Evolutionary conservation across 305 asterid genomes (phyloP), one percentile per base, ranked within the genome.

Genomic region (Fraxinus albicans): DNA sequence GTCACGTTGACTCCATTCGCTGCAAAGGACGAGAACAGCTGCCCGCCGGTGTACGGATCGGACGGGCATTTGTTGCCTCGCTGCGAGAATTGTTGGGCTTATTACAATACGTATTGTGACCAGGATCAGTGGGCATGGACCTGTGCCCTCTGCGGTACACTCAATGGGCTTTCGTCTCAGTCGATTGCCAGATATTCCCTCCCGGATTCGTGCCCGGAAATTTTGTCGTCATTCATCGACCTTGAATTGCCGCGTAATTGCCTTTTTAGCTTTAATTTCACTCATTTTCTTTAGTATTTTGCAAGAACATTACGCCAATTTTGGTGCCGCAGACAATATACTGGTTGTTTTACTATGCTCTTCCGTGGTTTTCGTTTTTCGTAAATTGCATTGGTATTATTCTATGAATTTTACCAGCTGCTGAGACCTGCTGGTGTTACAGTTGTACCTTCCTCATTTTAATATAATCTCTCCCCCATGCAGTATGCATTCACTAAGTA

Each of bases 61-160:
- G 95, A 91, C 79, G 98, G 98, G 23, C 90, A 94, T 81, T 78
- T 87, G 81, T 65, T 96, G 82, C 97, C 98, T 13, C 89, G 99
- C 76, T 96, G 99, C 86, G 99, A 96, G 91, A 94, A 96, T 86
- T 96, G 99, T 83, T 96, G 97, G 97, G 97, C 92, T 1, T 95
- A 96, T 86, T 96, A 93, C 86, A 96, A 95, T 65, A 91, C 97
- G 60, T 96, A 87, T 86, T 95, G 98, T 81, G 98, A 95, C 33
- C 98, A 86, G 90, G 99, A 96, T 70, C 99, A 96, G 88, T 96
- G 99, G 98, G 92, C 98, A 2, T 96, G 98, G 98, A 92, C 91
- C 83, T 96, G 99, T 83, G 84, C 93, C 31, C 91, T 96, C 6
- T 96, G 99, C 88, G 98, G 98, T 77, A 92, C 98, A 78, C 92